Evolutionary conservation across 179 eudicot genomes (phyloP), one percentile per base, ranked within the genome.

Genomic region (Actinidia polygama): DNA sequence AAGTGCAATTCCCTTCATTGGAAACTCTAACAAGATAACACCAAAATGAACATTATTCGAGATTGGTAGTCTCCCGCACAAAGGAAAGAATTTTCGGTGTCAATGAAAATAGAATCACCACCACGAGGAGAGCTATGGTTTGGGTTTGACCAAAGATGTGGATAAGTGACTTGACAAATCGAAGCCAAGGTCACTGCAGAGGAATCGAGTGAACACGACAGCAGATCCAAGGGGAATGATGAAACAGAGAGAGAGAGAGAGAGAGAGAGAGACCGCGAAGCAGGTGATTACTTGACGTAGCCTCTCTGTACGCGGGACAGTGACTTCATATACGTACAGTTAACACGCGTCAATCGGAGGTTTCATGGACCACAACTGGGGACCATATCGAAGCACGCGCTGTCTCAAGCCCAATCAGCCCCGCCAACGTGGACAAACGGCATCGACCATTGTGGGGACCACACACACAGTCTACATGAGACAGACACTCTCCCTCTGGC

Each of bases 381-480:
- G 79, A 77, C 79, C 79, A 77, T 53, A 11, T n/a, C 2, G 30
- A 40, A 58, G 79, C 79, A 77, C 23, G 79, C 79, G 79, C 51
- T 30, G 9, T 4, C 14, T 2, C 11, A 4, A 10, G 7, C 50
- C 50, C 24, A 75, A 30, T 75, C 68, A 6, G 7, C 51, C 59
- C n/a, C n/a, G n/a, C n/a, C n/a, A n/a, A n/a, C n/a, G n/a, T n/a
- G n/a, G n/a, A n/a, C n/a, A n/a, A 7, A 4, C 47, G 23, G 58
- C 79, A 40, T 40, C 67, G 66, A 40, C 7, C 6, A 10, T 6
- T 5, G 4, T n/a, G 75, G 79, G 68, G 16, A 5, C 53, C 67
- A 30, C 67, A 26, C 46, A 36, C 54, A 63, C 30, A 74, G 14
- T 74, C 54, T 19, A n/a, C n/a, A n/a, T n/a, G n/a, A n/a, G n/a